Evolutionary conservation across 2,329 filamentous ascomycete species (phyloP), one percentile per base, ranked within the genome.

Genomic region (Alternaria hordeiaustralica): DNA sequence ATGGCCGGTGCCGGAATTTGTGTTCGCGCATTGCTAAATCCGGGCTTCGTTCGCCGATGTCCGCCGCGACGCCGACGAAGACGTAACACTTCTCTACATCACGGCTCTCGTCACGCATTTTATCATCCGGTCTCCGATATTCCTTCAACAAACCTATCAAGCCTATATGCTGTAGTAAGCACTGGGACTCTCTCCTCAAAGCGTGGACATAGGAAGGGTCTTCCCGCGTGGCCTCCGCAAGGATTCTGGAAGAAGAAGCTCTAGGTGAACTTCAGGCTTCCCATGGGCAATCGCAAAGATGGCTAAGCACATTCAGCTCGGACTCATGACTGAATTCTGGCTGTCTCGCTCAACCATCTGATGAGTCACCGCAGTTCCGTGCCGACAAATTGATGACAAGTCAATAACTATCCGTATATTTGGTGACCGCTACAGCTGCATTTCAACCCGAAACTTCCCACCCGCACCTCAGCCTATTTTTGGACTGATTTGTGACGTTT

Each of bases 1-100:
- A 61, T 58, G 20, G 18, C 47, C 25, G 18, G 21, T 12, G 11
- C 28, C 60, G 60, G 60, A 54, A 8, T 53, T 59, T 47, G 46
- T 11, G 5, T 20, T 15, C 13, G 49, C 30, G 26, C 18, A 21
- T 30, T 1, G 11, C 47, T 56, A 58, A 45, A n/a, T 4, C 55
- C 59, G 44, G 2, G 11, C 15, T 20, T 26, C 21, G 21, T n/a
- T 45, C 21, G 61, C 61, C 57, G 61, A 60, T 10, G 46, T 56
- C 9, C 33, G 28, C 61, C 61, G 61, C 30, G n/a, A n/a, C 11
- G n/a, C 23, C 11, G 49, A 21, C 49, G 18, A 12, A 51, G 49
- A 51, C 28, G 18, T 1, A 23, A 18, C n/a, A 41, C 0, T 11
- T 41, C 1, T 18, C n/a, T 41, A 18, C 36, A 41, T 41, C 8